Conservation (phyloP, 768 basidiomycete species). For the Lactarius deliciosus region DNA sequence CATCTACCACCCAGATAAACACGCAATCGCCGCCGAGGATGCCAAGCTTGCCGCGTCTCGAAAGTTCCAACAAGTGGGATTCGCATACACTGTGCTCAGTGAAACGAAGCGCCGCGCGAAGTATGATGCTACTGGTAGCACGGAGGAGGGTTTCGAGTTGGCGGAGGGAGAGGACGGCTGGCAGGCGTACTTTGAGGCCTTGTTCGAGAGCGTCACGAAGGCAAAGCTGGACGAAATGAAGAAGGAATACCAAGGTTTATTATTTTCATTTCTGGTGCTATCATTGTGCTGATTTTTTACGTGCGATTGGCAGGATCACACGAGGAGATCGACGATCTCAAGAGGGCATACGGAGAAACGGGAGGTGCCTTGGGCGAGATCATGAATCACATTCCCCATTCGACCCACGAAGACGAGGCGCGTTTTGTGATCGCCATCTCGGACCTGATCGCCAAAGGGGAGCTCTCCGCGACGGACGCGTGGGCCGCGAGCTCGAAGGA, state of each 20-base stretch:
- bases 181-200: constrained; percentile 91
- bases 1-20: constrained; percentile 88
- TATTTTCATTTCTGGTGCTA: constrained; percentile 15
- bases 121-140: constrained; percentile 86
- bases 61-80: constrained; percentile 91
- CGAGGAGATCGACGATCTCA: constrained; percentile 83
- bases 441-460: constrained; percentile 58
- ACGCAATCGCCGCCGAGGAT: constrained; percentile 55
- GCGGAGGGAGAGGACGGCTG: constrained; percentile 81
- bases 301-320: constrained; percentile 59
- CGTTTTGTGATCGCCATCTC: constrained; percentile 76
- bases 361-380: constrained; percentile 78
- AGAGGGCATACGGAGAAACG: constrained; percentile 66
- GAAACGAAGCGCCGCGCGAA: constrained; percentile 71
- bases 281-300: neutral
- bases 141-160: constrained; percentile 73
- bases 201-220: constrained; percentile 85
- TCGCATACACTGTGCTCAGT: constrained; percentile 85
- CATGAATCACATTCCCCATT: constrained; percentile 84
- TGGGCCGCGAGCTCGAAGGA: constrained; percentile 80
- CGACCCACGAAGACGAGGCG: constrained; percentile 77
- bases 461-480: constrained; percentile 50
- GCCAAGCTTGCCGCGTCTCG: constrained; percentile 66
- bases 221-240: constrained; percentile 91
- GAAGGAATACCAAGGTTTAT: constrained; percentile 85